Percentiles rank a stretch among this genome's conserved stretches.
phyloP scores from a whole-genome alignment of 2,329 filamentous ascomycete genomes.

The Fusarium miscanthi region DNA sequence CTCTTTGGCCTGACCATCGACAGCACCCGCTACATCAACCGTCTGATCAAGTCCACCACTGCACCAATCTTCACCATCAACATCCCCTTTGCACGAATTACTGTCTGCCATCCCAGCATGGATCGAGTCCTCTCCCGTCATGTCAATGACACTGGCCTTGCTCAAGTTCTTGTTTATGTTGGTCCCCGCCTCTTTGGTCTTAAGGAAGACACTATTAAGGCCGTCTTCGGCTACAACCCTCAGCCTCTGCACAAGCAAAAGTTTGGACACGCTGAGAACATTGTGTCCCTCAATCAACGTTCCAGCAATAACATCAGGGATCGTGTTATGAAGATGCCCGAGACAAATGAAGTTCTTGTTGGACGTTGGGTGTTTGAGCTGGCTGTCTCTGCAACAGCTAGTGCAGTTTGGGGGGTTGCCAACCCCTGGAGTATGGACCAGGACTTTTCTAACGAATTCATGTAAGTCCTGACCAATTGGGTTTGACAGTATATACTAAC shows the following conservation, averaged over 20 bases:
- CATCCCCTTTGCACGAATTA: slow-evolving; percentile 44
- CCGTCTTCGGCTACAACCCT: slow-evolving; percentile 44
- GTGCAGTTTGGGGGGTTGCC: slow-evolving; percentile 46
- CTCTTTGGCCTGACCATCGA: slow-evolving; percentile 40
- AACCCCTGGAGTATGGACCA: slow-evolving; percentile 48
- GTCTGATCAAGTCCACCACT: slow-evolving; percentile 38
- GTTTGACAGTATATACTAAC: background rate
- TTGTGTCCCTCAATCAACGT: slow-evolving; percentile 36
- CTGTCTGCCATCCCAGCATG: slow-evolving; percentile 45
- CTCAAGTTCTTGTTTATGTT: slow-evolving; percentile 47
- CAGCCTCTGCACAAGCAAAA: slow-evolving; percentile 45
- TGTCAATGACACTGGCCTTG: slow-evolving; percentile 46
- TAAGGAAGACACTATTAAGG: slow-evolving; percentile 33
- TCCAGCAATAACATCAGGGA: slow-evolving; percentile 38
- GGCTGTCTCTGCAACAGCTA: slow-evolving; percentile 47
- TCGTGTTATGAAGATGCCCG: slow-evolving; percentile 36
- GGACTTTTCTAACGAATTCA: slow-evolving; percentile 48
- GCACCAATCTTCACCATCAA: slow-evolving; percentile 47
- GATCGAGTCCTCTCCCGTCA: slow-evolving; percentile 45
- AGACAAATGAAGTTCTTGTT: slow-evolving; percentile 33
- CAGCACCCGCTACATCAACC: slow-evolving; percentile 44
- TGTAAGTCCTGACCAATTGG: slow-evolving; percentile 27
- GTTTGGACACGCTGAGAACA: slow-evolving; percentile 42
- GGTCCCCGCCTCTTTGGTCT: slow-evolving; percentile 46
- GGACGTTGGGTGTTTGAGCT: slow-evolving; percentile 47